Percentiles rank a stretch among this genome's conserved stretches.
Evolutionary conservation across 2,329 filamentous ascomycete species (phyloP).

Genomic region (Zymoseptoria tritici): DNA sequence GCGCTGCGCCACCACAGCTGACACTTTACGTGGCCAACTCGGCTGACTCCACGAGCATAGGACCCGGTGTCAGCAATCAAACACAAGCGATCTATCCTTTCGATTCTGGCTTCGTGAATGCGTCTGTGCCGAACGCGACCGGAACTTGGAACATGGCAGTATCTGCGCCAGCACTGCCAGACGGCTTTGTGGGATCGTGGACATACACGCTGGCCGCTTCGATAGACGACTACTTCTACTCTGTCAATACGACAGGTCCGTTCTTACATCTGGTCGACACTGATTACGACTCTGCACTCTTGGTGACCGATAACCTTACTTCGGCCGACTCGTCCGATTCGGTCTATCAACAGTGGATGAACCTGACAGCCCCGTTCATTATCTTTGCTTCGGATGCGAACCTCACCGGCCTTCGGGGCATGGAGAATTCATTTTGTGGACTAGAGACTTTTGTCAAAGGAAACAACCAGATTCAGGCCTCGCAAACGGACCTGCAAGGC

Average conservation of each 20-base stretch:
- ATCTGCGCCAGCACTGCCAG: constrained; percentile 58
- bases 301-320: constrained; percentile 71
- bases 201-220: constrained; percentile 78
- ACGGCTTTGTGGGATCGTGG: constrained; percentile 58
- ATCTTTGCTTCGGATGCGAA: constrained; percentile 67
- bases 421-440: constrained; percentile 78
- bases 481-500: constrained; percentile 41
- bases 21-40: constrained; percentile 65
- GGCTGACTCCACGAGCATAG: constrained; percentile 54
- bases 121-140: constrained; percentile 50
- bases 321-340: constrained; percentile 37
- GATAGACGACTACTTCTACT: constrained; percentile 69
- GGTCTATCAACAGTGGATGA: constrained; percentile 49
- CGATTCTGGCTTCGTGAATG: constrained; percentile 61
- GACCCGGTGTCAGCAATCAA: constrained; percentile 46
- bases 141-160: constrained; percentile 71
- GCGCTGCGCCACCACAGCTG: constrained; percentile 55
- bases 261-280: constrained; percentile 76
- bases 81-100: constrained; percentile 48
- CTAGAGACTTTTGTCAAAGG: constrained; percentile 49
- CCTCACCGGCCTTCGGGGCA: constrained; percentile 54
- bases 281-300: constrained; percentile 68
- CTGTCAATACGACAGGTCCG: constrained; percentile 48
- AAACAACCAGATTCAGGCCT: constrained; percentile 54
- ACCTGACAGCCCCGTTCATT: constrained; percentile 56